Evolutionary conservation across 495 filamentous ascomycete species (phyloP).

Genomic region (Penicillium subrubescens): DNA sequence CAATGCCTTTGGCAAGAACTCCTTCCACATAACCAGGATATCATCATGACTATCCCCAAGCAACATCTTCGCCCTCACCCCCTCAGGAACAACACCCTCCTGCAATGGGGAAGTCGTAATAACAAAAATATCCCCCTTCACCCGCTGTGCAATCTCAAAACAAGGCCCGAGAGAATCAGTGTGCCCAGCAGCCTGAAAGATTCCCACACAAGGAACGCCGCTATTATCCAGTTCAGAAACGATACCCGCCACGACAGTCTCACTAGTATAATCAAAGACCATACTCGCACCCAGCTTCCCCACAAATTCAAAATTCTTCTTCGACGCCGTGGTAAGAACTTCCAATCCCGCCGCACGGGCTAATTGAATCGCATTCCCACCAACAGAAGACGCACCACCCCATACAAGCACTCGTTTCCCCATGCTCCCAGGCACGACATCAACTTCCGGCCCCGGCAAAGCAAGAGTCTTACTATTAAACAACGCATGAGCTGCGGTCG

Average conservation of each 20-base stretch:
- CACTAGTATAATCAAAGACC: not conserved
- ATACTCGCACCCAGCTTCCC: not conserved
- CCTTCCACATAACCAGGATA: conserved; percentile 25
- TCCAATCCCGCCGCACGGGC: not conserved
- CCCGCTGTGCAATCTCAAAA: not conserved
- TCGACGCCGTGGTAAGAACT: not conserved
- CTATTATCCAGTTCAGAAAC: not conserved
- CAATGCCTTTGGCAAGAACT: conserved; percentile 37
- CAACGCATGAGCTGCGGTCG: not conserved
- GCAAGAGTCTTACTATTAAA: not conserved
- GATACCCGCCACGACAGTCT: not conserved
- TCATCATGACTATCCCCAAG: conserved; percentile 28
- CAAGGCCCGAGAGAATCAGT: not conserved
- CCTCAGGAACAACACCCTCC: conserved; percentile 11
- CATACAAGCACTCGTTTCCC: conserved; percentile 47
- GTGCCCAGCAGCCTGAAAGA: not conserved
- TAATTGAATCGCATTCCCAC: conserved; percentile 45
- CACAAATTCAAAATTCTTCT: not conserved
- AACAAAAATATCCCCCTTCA: not conserved
- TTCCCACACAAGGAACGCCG: not conserved
- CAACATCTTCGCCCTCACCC: conserved; percentile 15
- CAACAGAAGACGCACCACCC: conserved; percentile 60
- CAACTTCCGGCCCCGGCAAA: not conserved
- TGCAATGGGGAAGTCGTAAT: conserved; percentile 6
- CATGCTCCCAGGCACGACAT: not conserved